Evolutionary conservation across 2,329 filamentous ascomycete species (phyloP).

Genomic region (Phaeosphaeria sp.): DNA sequence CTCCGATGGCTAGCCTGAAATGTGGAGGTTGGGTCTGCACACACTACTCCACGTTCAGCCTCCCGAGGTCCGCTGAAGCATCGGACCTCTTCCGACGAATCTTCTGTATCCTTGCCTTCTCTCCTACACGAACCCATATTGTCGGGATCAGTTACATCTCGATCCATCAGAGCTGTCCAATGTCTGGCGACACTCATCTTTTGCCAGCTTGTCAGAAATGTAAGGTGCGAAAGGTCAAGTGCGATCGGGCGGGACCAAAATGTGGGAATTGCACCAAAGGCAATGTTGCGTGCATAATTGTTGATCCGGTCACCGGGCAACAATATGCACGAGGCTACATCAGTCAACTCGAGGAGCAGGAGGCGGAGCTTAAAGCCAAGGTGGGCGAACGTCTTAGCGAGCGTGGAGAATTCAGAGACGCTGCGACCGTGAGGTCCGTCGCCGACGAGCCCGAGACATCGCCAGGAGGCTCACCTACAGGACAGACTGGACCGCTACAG

Average conservation of each 20-base stretch:
- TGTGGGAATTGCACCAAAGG: slow-evolving; percentile 19
- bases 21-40: background rate
- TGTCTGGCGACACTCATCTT: slow-evolving; percentile 19
- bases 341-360: slow-evolving; percentile 16
- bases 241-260: slow-evolving; percentile 19
- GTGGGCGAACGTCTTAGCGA: background rate
- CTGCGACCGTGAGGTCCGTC: background rate
- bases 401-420: background rate
- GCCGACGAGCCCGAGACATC: slow-evolving; percentile 5
- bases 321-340: slow-evolving; percentile 23
- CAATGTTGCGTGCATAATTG: slow-evolving; percentile 19
- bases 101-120: background rate
- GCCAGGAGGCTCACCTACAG: background rate
- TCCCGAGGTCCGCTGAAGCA: background rate
- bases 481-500: background rate
- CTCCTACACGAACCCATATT: background rate
- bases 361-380: slow-evolving; percentile 2
- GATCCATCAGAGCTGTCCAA: background rate
- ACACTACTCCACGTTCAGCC: background rate
- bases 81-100: background rate
- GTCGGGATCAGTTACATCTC: background rate
- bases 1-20: background rate
- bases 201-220: slow-evolving; percentile 23
- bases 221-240: slow-evolving; percentile 20
- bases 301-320: slow-evolving; percentile 15